phyloP scores from a whole-genome alignment of 2,329 filamentous ascomycete genomes.

The Chrysoporthe deuterocubensis region DNA sequence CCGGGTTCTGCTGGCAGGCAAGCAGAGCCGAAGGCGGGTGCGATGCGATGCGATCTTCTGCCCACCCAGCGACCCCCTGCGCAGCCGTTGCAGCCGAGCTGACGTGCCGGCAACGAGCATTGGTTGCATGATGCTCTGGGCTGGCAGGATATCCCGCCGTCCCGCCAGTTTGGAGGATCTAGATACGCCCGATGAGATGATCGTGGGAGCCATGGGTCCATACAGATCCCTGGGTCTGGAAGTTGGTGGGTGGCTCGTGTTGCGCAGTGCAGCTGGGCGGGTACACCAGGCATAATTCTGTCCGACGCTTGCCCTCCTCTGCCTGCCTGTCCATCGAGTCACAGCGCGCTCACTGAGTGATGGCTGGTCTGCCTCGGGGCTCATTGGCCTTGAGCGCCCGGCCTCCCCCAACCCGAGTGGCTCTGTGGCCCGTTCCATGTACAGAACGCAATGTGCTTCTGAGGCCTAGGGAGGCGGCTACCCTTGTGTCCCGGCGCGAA shows the following conservation, averaged over 20 bases:
- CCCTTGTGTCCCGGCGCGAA: constrained; percentile 18
- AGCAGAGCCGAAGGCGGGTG: constrained; percentile 3
- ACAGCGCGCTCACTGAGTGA: neutral
- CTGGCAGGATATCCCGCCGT: constrained; percentile 11
- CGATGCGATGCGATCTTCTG: constrained; percentile 4
- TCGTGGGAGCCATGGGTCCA: constrained; percentile 23
- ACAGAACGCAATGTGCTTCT: neutral
- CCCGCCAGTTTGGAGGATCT: constrained; percentile 28
- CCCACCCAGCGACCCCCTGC: neutral
- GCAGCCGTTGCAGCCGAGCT: constrained; percentile 8
- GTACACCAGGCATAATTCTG: constrained; percentile 21
- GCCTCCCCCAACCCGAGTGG: neutral
- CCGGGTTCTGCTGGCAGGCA: constrained; percentile 5
- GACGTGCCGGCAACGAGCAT: neutral
- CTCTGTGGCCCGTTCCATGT: neutral
- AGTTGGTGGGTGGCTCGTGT: constrained; percentile 13
- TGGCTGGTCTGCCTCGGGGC: neutral
- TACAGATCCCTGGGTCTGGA: constrained; percentile 15
- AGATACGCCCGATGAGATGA: constrained; percentile 28
- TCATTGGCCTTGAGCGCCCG: neutral
- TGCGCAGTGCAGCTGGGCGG: constrained; percentile 7
- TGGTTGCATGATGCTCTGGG: constrained; percentile 6
- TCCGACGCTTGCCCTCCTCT: neutral
- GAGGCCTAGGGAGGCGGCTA: neutral
- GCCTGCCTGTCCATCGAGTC: too few species aligned